These are phyloP conservation scores for Nicotiana tomentosiformis DNA, from an alignment of 257 asterid species.

Conservation along the genomic window DNA sequence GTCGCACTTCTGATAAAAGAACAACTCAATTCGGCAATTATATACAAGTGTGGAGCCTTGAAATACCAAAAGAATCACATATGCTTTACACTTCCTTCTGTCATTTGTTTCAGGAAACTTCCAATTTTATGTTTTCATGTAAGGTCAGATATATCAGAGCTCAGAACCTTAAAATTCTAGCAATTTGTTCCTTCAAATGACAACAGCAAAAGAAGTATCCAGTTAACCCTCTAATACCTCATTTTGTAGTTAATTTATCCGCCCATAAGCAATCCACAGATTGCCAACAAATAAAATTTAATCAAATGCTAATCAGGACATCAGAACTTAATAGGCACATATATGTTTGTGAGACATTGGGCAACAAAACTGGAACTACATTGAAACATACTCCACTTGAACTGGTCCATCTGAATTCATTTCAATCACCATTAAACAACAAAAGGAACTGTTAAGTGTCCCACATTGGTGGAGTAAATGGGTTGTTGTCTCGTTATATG, in stretches of 20 bases:
- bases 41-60: not conserved
- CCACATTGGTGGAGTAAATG: too few relatives aligned
- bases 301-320: not conserved
- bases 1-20: not conserved
- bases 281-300: not conserved
- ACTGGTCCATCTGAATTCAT: not conserved
- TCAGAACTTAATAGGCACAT: not conserved
- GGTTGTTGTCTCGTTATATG: too few relatives aligned
- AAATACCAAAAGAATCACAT: not conserved
- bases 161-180: not conserved
- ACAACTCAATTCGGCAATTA: not conserved
- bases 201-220: not conserved
- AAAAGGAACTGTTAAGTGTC: not conserved
- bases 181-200: not conserved
- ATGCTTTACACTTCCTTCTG: not conserved
- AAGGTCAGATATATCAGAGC: not conserved
- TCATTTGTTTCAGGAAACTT: not conserved
- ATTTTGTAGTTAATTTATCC: not conserved
- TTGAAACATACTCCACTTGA: not conserved
- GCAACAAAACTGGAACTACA: not conserved
- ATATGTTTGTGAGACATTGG: not conserved
- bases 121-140: not conserved
- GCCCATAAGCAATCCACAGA: not conserved
- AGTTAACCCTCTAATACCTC: not conserved
- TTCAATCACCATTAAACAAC: not conserved